Base-by-base conservation (phyloP, 1,284 basidiomycete genomes). In the Phaffia rhodozyma region DNA sequence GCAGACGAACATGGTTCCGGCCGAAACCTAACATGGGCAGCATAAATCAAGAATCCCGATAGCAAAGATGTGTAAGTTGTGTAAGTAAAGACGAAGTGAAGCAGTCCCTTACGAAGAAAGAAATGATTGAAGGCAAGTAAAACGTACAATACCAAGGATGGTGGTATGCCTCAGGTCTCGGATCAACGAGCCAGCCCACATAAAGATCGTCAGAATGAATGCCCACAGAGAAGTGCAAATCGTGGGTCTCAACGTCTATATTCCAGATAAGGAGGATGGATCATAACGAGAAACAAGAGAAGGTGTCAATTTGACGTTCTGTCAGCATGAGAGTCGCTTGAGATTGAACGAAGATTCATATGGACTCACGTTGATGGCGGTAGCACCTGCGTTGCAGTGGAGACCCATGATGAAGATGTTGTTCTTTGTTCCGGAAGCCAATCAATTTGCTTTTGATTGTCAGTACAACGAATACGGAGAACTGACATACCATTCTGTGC, bases 331-430 rank as follows among this genome's bases (percentile, higher is more conserved):
- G 51, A 25, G 6, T 16, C 11, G 20, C 27, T 52, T 27, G n/a
- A 52, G 50, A 7, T 27, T 27, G 13, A 5, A 52, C n/a, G 13
- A 32, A 32, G 16, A n/a, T n/a, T n/a, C 18, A 55, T n/a, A 18
- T 18, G 18, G 18, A 55, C 54, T 9, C 13, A 55, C 54, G 65
- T 70, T 70, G 61, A 70, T 70, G 9, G 68, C 69, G 1, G 67
- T 72, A 0, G 73, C 71, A 2, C 73, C 75, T 1, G 72, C 70
- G 38, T 72, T 70, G 47, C 68, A 67, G 58, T 75, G 74, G 0
- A 75, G 69, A 38, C 72, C 73, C 63, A 64, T 64, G 48, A 64
- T 60, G 63, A 64, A 64, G 7, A 48, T 30, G 38, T 43, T 43
- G 38, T 43, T 43, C 38, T 43, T 2, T 16, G 2, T 2, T 16